Base-by-base conservation (phyloP, 192 early-diverging fungal genomes). In the Backusella westeae region DNA sequence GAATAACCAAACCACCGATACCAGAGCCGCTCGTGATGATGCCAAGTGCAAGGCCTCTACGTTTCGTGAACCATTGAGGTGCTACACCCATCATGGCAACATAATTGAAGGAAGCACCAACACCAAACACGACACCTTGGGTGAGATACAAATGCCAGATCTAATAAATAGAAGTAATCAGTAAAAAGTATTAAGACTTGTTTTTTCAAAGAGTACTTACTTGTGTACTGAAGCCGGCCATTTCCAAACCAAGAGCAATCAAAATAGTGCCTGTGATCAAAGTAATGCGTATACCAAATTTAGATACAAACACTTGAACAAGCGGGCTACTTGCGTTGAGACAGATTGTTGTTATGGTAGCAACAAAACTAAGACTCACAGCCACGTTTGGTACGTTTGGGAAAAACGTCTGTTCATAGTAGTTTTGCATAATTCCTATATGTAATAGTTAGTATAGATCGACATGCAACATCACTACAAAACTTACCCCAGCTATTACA, bases 1-100 rank as follows among this genome's bases (percentile, higher is more conserved):
- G 83, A 74, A 93, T 79, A 23, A 86, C 84, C 4, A 94, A 77
- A 1, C 93, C 93, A 66, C 94, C 94, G 49, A 93, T 77, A 15
- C 94, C 94, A 9, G 87, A 84, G 2, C 94, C 94, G 41, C 90
- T 71, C 17, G 83, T 78, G 26, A 86, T 83, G 34, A 87, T 82
- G 5, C 90, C 90, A 0, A 87, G 70, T 1, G 90, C 90, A 14
- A 89, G 56, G 0, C 86, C 89, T 41, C 88, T 81, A 19, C 85
- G 80, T 73, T 76, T 85, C 21, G 85, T 84, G 78, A 89, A 90
- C 87, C 87, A 90, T 80, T 87, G 87, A 10, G 89, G 78, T 0
- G 86, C 85, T 38, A 87, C 71, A 17, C 80, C 80, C 63, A 81
- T 78, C 3, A 63, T 59, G 3, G 67, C 73, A 0, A 56, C 70